phyloP scores from a whole-genome alignment of 2,329 filamentous ascomycete species.

The Zymoseptoria passerinii region DNA sequence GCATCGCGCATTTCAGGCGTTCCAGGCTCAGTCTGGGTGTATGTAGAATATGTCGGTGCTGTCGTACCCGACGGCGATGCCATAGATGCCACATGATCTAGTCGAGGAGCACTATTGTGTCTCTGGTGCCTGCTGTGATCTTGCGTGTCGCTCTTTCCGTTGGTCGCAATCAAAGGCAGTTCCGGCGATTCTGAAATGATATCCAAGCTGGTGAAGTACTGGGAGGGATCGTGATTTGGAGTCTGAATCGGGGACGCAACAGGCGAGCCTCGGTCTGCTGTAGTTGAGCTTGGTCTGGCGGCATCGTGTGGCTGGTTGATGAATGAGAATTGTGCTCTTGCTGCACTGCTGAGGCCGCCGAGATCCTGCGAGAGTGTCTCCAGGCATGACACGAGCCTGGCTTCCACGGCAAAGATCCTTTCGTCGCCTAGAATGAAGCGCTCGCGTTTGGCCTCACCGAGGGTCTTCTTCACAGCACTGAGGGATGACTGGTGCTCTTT shows the following conservation, averaged over 20 bases:
- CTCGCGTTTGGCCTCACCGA: conserved; percentile 82
- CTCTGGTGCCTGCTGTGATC: background rate
- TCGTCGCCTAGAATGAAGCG: conserved; percentile 77
- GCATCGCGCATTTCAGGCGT: background rate
- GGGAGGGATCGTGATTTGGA: conserved; percentile 6
- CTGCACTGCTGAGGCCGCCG: conserved; percentile 81
- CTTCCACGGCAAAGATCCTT: conserved; percentile 68
- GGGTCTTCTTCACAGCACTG: conserved; percentile 62
- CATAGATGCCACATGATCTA: background rate
- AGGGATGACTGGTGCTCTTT: conserved; percentile 59
- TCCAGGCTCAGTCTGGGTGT: background rate
- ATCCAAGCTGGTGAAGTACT: conserved; percentile 30
- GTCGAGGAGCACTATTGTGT: background rate
- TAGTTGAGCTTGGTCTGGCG: background rate
- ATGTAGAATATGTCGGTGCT: background rate
- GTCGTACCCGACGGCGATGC: background rate
- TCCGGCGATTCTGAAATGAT: conserved; percentile 37
- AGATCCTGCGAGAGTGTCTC: conserved; percentile 81
- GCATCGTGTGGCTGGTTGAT: conserved; percentile 50
- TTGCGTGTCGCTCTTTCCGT: background rate
- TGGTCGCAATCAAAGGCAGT: background rate
- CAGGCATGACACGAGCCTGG: conserved; percentile 71
- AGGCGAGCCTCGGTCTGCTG: background rate
- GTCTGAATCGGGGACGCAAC: background rate
- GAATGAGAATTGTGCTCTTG: conserved; percentile 79